Conservation (phyloP, 2,329 filamentous ascomycete genomes). For the Trichoderma lentiforme region DNA sequence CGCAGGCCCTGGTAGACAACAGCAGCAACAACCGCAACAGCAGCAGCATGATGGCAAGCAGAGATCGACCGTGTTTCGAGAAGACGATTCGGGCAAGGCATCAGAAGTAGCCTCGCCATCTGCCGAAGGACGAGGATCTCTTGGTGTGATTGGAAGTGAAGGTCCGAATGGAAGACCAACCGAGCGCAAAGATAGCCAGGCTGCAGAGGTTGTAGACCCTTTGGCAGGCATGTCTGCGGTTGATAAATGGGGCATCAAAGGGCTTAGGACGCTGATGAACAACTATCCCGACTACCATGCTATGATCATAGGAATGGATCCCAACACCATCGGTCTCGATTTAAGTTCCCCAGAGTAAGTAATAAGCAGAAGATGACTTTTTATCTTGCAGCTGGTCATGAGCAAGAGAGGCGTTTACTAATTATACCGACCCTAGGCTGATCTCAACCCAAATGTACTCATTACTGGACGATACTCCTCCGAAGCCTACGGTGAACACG, state of each 20-base stretch:
- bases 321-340: constrained; percentile 55
- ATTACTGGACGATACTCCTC: constrained; percentile 57
- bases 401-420: neutral
- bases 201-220: constrained; percentile 51
- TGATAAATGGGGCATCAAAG: constrained; percentile 65
- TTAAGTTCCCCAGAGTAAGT: constrained; percentile 56
- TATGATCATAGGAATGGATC: constrained; percentile 58
- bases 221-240: constrained; percentile 58
- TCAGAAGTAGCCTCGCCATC: constrained; percentile 34
- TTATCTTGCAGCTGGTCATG: neutral
- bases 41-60: constrained; percentile 42
- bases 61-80: constrained; percentile 42
- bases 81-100: constrained; percentile 38
- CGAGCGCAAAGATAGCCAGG: constrained; percentile 41
- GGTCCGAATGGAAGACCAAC: constrained; percentile 37
- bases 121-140: constrained; percentile 38
- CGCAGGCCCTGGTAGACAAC: neutral
- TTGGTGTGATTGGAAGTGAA: constrained; percentile 49
- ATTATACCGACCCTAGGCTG: constrained; percentile 35
- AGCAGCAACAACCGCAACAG: neutral
- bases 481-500: constrained; percentile 49
- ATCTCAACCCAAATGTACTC: constrained; percentile 61
- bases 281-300: constrained; percentile 62
- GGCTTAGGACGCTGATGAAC: constrained; percentile 60
- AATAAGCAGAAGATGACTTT: no score